A percentile compares a stretch with the other conserved stretches of the same genome.
phyloP scores from a whole-genome alignment of 306 rosid genomes.

The Morella rubra region DNA sequence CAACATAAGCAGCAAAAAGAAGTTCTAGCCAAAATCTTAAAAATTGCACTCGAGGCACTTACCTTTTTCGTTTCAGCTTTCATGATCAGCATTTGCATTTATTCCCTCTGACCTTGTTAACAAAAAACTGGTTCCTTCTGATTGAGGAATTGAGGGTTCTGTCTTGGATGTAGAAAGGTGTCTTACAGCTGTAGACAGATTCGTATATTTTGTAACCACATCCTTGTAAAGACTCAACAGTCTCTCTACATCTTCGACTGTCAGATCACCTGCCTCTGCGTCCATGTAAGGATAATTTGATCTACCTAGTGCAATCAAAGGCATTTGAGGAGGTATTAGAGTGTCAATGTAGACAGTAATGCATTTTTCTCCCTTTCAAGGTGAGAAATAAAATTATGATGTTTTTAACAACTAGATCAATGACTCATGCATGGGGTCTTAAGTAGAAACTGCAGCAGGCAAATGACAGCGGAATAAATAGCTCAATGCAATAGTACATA shows the following conservation, averaged over 20 bases:
- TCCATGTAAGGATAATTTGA: conserved; percentile 59
- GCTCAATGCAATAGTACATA: not conserved
- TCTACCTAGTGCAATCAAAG: conserved; percentile 24
- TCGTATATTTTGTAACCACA: conserved; percentile 52
- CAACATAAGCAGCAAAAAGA: not conserved
- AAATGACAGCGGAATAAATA: not conserved
- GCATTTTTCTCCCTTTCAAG: not conserved
- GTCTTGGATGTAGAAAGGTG: conserved; percentile 37
- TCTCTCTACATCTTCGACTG: conserved; percentile 51
- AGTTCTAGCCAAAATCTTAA: not conserved
- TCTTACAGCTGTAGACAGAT: conserved; percentile 37
- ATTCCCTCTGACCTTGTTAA: not conserved
- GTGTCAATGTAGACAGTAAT: not conserved
- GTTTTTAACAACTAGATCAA: not conserved
- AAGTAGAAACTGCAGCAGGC: not conserved
- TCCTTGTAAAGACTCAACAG: conserved; percentile 52
- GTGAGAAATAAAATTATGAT: not conserved
- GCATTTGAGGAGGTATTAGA: conserved; percentile 15
- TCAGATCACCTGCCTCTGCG: conserved; percentile 53
- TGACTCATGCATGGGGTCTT: not conserved
- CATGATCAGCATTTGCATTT: conserved; percentile 7
- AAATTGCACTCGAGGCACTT: conserved; percentile 1
- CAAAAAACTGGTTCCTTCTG: conserved; percentile 23
- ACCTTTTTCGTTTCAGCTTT: not conserved
- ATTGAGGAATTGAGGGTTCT: conserved; percentile 35